These are phyloP conservation scores for Tetrapisispora nanseiensis DNA, from an alignment of 805 yeast species.

Conservation along the genomic window DNA sequence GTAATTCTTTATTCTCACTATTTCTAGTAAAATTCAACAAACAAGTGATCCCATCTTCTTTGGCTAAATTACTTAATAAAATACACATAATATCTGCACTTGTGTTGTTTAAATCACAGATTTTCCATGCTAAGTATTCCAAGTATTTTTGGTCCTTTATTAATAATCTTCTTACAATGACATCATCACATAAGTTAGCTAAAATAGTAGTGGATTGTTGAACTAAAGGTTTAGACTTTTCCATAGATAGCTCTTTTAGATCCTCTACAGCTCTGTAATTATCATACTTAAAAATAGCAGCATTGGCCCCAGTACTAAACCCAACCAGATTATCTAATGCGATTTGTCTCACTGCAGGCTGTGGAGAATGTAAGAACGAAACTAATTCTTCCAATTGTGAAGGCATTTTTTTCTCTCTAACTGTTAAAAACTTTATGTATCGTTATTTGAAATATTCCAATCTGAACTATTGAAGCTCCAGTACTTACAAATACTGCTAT, in stretches of 20 bases:
- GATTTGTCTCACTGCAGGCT: constrained; percentile 67
- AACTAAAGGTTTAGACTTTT: constrained; percentile 44
- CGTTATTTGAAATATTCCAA: too few relatives aligned
- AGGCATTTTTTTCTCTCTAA: constrained; percentile 31
- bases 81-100: constrained; percentile 79
- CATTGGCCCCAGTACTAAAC: constrained; percentile 62
- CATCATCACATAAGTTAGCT: constrained; percentile 72
- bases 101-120: constrained; percentile 46
- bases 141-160: constrained; percentile 54
- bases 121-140: constrained; percentile 38
- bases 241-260: constrained; percentile 49
- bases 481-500: too few relatives aligned
- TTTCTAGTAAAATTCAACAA: constrained; percentile 35
- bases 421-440: too few relatives aligned
- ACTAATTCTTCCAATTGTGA: constrained; percentile 55
- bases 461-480: too few relatives aligned
- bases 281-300: constrained; percentile 57
- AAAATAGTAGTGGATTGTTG: constrained; percentile 67
- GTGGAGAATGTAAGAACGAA: constrained; percentile 70
- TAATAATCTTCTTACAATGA: constrained; percentile 50
- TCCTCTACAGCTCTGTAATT: constrained; percentile 64
- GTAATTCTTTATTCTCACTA: constrained; percentile 13
- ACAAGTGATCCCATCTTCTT: constrained; percentile 52
- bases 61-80: constrained; percentile 76
- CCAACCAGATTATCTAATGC: constrained; percentile 82